Percentiles rank a stretch among this genome's conserved stretches.
These are phyloP conservation scores for Pseudonitzschia pungens DNA, from an alignment of 108 stramenopile genomes.

Conservation along the genomic window DNA sequence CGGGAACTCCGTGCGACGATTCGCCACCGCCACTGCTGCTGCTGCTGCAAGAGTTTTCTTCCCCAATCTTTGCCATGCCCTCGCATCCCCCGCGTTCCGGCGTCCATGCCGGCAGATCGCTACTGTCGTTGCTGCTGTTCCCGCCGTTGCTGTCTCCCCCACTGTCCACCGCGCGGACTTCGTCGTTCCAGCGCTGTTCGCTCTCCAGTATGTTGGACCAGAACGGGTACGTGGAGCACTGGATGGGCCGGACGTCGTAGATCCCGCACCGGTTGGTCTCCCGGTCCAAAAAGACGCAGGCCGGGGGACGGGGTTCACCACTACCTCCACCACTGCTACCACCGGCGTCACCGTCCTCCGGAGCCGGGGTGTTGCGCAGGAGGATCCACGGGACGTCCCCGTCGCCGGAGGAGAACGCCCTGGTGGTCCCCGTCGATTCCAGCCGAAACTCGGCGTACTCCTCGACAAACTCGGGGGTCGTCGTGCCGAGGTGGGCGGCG, in stretches of 20 bases:
- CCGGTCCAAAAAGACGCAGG: conserved; percentile 22
- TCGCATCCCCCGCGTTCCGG: conserved; percentile 60
- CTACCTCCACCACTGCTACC: no score
- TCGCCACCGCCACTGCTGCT: not conserved
- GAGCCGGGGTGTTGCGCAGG: conserved; percentile 22
- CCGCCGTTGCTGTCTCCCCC: no score
- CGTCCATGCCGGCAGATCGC: conserved; percentile 45
- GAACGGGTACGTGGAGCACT: conserved; percentile 67
- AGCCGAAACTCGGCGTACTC: not conserved
- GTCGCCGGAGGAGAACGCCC: conserved; percentile 10
- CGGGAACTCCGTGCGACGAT: not conserved
- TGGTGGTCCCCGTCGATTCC: not conserved
- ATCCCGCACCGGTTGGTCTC: conserved; percentile 44
- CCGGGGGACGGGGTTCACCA: not conserved
- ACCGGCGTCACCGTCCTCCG: not conserved
- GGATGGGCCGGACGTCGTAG: conserved; percentile 54
- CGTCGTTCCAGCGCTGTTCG: conserved; percentile 43
- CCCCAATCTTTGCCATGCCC: conserved; percentile 35
- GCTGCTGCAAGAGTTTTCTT: not conserved
- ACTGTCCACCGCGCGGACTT: conserved; percentile 45
- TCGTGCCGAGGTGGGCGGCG: conserved; percentile 2
- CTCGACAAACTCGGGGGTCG: conserved; percentile 10
- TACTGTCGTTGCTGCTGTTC: not conserved
- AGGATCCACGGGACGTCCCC: conserved; percentile 5
- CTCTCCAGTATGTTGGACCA: conserved; percentile 53